Conservation (phyloP, 2,329 filamentous ascomycete genomes). For the Epichloe amarillans region DNA sequence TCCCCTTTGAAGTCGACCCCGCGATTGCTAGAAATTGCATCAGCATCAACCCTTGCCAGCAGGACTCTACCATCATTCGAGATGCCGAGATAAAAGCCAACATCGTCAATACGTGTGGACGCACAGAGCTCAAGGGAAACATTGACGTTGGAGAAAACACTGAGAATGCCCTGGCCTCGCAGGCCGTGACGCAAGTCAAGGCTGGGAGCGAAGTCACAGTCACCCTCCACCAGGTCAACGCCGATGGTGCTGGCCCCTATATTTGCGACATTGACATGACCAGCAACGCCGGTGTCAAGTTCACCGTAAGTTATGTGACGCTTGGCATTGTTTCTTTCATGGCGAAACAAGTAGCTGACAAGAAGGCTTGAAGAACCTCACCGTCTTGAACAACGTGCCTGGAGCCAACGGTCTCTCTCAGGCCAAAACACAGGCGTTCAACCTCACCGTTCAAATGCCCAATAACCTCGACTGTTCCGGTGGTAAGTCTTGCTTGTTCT, state of each 20-base stretch:
- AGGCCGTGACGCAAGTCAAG: conserved; percentile 35
- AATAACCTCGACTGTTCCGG: conserved; percentile 34
- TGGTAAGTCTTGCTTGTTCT: conserved; percentile 21
- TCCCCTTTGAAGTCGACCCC: conserved; percentile 29
- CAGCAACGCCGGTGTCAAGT: conserved; percentile 22
- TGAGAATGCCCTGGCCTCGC: conserved; percentile 33
- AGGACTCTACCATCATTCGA: conserved; percentile 50
- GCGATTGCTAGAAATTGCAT: conserved; percentile 49
- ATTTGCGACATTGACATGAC: conserved; percentile 38
- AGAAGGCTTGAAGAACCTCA: conserved; percentile 20
- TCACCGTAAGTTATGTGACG: conserved; percentile 1
- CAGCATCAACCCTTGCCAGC: conserved; percentile 50
- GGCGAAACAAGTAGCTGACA: neutral
- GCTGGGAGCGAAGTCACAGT: conserved; percentile 26
- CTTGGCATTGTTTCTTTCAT: neutral
- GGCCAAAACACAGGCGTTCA: conserved; percentile 40
- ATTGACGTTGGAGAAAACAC: conserved; percentile 47
- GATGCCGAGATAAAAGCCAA: conserved; percentile 39
- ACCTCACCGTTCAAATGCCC: conserved; percentile 41
- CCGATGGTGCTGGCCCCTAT: conserved; percentile 29
- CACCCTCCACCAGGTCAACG: conserved; percentile 8
- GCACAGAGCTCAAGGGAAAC: conserved; percentile 45
- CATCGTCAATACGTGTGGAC: conserved; percentile 46
- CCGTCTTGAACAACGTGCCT: conserved; percentile 45
- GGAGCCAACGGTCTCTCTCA: conserved; percentile 44